Evolutionary conservation across 257 asterid genomes (phyloP).

Genomic region (Penstemon eatonii): DNA sequence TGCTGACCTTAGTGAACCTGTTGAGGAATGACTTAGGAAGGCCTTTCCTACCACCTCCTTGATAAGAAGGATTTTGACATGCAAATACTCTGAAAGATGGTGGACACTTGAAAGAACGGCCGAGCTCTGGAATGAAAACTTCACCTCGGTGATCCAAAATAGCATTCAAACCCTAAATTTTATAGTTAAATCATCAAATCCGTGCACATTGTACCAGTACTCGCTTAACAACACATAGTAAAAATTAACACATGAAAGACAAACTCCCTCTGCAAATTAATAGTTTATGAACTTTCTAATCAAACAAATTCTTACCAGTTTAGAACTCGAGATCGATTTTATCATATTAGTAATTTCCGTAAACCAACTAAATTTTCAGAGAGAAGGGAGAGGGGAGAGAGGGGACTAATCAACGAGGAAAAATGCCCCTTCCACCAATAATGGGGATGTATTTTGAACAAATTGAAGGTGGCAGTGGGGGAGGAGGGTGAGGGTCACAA

Average conservation of each 20-base stretch:
- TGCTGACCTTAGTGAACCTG: conserved; percentile 87
- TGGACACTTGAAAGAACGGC: conserved; percentile 80
- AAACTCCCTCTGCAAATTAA: conserved; percentile 14
- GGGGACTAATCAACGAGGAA: too few species aligned
- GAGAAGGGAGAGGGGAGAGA: neutral
- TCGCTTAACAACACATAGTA: conserved; percentile 1
- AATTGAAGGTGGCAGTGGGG: neutral
- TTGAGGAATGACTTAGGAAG: conserved; percentile 95
- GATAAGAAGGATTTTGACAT: conserved; percentile 92
- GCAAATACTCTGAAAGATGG: conserved; percentile 89
- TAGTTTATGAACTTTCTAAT: conserved; percentile 1
- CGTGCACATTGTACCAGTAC: conserved; percentile 14
- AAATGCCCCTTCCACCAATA: too few species aligned
- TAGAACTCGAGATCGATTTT: neutral
- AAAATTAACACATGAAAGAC: conserved; percentile 2
- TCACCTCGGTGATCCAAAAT: conserved; percentile 98
- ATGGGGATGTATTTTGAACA: too few species aligned
- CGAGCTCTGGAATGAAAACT: conserved; percentile 95
- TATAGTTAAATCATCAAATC: conserved; percentile 22
- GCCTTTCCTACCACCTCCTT: conserved; percentile 99
- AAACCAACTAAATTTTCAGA: conserved; percentile 3
- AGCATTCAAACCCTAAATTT: conserved; percentile 80
- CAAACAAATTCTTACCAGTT: neutral
- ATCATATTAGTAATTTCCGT: neutral
- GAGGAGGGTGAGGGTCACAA: conserved; percentile 10